phyloP scores from a whole-genome alignment of 1,284 basidiomycete species.

The Marasmius tenuissimus region DNA sequence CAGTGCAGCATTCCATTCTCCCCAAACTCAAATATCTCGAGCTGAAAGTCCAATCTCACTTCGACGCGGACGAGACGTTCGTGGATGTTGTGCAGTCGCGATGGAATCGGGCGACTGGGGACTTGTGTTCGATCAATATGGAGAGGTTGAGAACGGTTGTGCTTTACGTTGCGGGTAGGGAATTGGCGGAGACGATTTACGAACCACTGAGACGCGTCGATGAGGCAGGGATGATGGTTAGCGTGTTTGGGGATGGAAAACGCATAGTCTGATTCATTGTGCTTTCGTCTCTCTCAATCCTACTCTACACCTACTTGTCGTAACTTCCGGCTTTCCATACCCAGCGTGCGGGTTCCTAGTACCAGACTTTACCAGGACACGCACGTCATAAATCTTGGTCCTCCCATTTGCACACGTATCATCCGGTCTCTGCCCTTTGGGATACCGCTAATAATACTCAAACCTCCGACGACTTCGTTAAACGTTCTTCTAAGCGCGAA shows the following conservation, averaged over 20 bases:
- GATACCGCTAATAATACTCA: too few relatives aligned
- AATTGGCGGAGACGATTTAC: not conserved
- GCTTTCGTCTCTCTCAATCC: not conserved
- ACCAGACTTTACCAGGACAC: too few relatives aligned
- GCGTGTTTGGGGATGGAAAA: not conserved
- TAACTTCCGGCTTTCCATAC: too few relatives aligned
- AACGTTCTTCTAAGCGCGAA: too few relatives aligned
- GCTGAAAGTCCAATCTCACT: not conserved
- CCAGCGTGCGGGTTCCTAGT: too few relatives aligned
- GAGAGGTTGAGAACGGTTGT: not conserved
- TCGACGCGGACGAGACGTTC: not conserved
- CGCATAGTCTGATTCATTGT: not conserved
- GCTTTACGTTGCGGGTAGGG: not conserved
- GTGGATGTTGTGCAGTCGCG: not conserved
- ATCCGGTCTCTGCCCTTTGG: too few relatives aligned
- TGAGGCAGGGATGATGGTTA: not conserved
- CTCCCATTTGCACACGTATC: too few relatives aligned
- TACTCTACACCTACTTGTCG: too few relatives aligned
- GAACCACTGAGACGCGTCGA: not conserved
- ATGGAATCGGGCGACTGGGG: not conserved
- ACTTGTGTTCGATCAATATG: not conserved
- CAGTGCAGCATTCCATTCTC: not conserved
- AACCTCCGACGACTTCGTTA: too few relatives aligned
- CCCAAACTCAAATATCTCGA: not conserved
- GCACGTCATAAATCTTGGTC: too few relatives aligned